Percentiles rank a stretch among this genome's conserved stretches.
Conservation (phyloP, 2,329 filamentous ascomycete genomes). For the Verticillium nubilum region DNA sequence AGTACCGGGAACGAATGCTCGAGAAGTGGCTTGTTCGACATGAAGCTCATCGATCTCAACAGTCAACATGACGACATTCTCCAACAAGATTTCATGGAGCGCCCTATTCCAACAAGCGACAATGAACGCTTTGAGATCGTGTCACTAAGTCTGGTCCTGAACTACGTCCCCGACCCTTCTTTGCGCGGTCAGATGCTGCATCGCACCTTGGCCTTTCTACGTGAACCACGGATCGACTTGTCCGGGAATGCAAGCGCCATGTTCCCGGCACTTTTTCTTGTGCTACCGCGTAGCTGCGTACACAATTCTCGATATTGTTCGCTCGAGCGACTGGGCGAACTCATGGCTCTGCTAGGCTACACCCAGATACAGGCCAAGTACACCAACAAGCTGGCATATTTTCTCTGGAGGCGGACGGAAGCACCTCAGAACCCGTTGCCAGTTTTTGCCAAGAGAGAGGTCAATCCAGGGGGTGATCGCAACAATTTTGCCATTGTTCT, state of each 20-base stretch:
- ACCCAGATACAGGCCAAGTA: conserved; percentile 58
- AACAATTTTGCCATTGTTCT: conserved; percentile 91
- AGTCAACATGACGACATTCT: conserved; percentile 76
- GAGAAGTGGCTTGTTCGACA: conserved; percentile 61
- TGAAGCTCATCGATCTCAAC: conserved; percentile 84
- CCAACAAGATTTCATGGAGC: conserved; percentile 91
- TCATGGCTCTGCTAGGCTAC: conserved; percentile 79
- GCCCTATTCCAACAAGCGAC: conserved; percentile 61
- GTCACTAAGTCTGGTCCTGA: conserved; percentile 86
- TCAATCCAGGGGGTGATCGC: conserved; percentile 67
- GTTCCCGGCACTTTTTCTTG: conserved; percentile 76
- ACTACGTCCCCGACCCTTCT: conserved; percentile 78
- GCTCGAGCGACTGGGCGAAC: conserved; percentile 58
- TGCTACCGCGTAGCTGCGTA: conserved; percentile 83
- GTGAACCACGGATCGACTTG: conserved; percentile 17
- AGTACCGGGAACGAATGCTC: conserved; percentile 84
- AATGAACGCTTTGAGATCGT: conserved; percentile 78
- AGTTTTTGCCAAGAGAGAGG: conserved; percentile 65
- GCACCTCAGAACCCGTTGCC: conserved; percentile 11
- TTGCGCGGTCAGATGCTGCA: conserved; percentile 80
- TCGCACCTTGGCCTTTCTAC: conserved; percentile 67
- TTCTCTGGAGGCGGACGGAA: conserved; percentile 63
- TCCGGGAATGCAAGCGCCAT: conserved; percentile 19
- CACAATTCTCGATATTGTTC: conserved; percentile 88
- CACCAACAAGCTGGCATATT: conserved; percentile 81